Conservation (phyloP, 306 rosid genomes). For the Prosopis cineraria region DNA sequence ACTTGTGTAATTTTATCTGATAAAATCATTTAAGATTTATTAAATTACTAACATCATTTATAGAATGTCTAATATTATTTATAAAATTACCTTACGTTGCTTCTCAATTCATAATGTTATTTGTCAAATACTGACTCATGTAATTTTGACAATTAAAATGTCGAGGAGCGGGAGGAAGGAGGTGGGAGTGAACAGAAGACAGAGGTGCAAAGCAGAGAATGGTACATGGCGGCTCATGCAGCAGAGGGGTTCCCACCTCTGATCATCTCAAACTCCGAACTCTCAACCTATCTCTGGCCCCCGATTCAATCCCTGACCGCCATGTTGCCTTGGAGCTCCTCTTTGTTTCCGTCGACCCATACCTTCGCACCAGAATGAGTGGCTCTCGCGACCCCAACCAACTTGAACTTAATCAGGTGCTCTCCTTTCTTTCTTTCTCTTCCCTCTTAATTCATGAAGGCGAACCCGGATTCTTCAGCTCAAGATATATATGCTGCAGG, state of each 20-base stretch:
- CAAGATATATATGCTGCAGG: constrained; percentile 27
- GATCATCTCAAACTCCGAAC: constrained; percentile 60
- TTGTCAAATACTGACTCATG: no score
- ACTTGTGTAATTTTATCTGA: no score
- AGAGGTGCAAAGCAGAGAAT: constrained; percentile 53
- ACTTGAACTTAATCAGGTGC: constrained; percentile 44
- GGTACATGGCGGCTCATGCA: constrained; percentile 58
- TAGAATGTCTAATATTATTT: no score
- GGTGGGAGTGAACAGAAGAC: not conserved
- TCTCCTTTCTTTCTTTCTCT: not conserved
- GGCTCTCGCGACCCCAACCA: constrained; percentile 60
- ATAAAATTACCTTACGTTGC: no score
- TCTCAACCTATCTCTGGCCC: constrained; percentile 20
- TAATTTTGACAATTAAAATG: no score
- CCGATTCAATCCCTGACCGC: constrained; percentile 50
- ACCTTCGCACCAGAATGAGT: constrained; percentile 46
- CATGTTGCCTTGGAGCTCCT: constrained; percentile 48
- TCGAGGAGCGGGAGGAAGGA: constrained; percentile 5
- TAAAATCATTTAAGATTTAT: no score
- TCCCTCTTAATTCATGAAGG: not conserved
- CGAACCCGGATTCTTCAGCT: not conserved
- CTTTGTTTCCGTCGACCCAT: constrained; percentile 57
- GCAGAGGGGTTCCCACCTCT: constrained; percentile 50
- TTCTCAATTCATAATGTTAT: no score
- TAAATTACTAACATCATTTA: no score